Percentiles rank a stretch among this genome's conserved stretches.
Conservation (phyloP, 768 basidiomycete species). For the Strobilomyces dryophilus region DNA sequence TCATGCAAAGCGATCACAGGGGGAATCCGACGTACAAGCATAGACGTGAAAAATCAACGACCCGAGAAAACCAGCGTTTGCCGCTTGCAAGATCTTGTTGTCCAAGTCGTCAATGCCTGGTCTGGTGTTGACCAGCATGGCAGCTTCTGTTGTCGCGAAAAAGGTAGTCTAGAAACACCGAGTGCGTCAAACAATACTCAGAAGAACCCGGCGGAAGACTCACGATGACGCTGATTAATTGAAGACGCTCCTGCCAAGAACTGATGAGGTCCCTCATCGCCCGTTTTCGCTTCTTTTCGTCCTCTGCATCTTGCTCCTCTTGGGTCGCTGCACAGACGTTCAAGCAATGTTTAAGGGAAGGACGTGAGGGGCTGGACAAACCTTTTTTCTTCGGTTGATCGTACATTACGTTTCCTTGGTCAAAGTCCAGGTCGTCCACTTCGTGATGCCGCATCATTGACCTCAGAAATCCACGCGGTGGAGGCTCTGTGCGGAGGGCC, state of each 20-base stretch:
- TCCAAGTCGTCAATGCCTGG: constrained; percentile 19
- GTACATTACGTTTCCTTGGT: background rate
- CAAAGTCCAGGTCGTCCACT: constrained; percentile 5
- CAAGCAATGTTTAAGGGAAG: background rate
- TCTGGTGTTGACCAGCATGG: constrained; percentile 43
- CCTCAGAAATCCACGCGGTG: constrained; percentile 11
- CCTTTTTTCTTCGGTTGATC: constrained; percentile 12
- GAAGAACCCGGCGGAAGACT: constrained; percentile 17
- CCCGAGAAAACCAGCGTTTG: constrained; percentile 48
- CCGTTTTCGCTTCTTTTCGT: constrained; percentile 40
- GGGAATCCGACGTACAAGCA: constrained; percentile 37
- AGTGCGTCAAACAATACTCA: background rate
- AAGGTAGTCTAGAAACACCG: constrained; percentile 47
- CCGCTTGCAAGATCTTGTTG: constrained; percentile 20
- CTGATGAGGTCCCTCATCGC: constrained; percentile 48
- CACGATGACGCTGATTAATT: constrained; percentile 58
- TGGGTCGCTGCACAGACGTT: constrained; percentile 36
- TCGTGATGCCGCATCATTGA: constrained; percentile 1
- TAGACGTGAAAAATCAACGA: constrained; percentile 51
- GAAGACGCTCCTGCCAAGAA: constrained; percentile 61
- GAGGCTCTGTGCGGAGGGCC: constrained; percentile 10
- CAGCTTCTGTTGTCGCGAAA: constrained; percentile 56
- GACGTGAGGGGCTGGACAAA: constrained; percentile 4
- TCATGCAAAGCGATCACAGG: background rate
- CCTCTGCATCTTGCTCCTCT: constrained; percentile 44